Evolutionary conservation across 345 rosid species (phyloP).

Genomic region (Gossypium thurberi): DNA sequence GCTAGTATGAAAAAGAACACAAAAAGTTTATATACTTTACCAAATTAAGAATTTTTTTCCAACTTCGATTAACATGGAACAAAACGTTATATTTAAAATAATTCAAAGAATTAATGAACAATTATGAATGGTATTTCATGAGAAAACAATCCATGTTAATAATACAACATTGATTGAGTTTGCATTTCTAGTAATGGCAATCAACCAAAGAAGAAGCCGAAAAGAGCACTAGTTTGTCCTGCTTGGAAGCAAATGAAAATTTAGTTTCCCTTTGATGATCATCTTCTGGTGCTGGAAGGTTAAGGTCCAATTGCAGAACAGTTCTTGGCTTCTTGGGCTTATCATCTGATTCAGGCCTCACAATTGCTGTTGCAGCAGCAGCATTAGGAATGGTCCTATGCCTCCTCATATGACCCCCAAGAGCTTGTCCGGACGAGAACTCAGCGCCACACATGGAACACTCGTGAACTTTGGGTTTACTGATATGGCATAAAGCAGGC

Average conservation of each 20-base stretch:
- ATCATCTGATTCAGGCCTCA: conserved; percentile 26
- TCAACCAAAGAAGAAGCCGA: conserved; percentile 53
- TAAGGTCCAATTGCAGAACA: conserved; percentile 45
- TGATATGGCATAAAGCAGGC: conserved; percentile 3
- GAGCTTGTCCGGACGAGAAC: conserved; percentile 86
- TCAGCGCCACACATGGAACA: conserved; percentile 79
- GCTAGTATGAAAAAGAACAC: not conserved
- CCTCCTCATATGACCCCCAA: conserved; percentile 97
- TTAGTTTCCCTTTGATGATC: conserved; percentile 25
- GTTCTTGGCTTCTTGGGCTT: conserved; percentile 32
- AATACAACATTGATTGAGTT: conserved; percentile 1
- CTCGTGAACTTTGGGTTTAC: conserved; percentile 53
- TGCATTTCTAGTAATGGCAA: conserved; percentile 48
- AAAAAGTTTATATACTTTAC: not conserved
- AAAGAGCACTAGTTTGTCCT: conserved; percentile 50
- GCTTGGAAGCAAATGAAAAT: conserved; percentile 24
- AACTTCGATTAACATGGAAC: not conserved
- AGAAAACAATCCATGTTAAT: conserved; percentile 3
- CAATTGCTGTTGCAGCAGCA: conserved; percentile 8
- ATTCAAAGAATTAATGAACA: conserved; percentile 23
- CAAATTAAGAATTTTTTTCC: not conserved
- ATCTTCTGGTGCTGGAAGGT: conserved; percentile 62
- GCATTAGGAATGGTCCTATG: conserved; percentile 41
- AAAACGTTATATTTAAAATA: not conserved
- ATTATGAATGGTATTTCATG: conserved; percentile 10